Evolutionary conservation across 495 filamentous ascomycete species (phyloP).

Genomic region (Schizothecium vesticola): DNA sequence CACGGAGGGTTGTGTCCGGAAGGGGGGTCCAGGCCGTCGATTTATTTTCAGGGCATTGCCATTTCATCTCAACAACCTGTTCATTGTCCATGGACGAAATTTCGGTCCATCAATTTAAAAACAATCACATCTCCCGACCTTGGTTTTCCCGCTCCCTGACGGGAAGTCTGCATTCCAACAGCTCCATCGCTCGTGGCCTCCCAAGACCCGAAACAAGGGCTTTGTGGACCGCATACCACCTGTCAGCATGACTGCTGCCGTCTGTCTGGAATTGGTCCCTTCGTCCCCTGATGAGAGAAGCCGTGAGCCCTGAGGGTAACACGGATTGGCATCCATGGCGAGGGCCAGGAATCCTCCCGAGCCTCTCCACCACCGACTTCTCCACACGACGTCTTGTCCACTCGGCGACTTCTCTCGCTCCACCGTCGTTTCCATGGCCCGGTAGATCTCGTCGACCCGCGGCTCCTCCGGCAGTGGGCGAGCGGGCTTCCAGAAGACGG

Average conservation of each 20-base stretch:
- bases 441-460: not conserved
- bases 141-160: not conserved
- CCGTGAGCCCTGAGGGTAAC: not conserved
- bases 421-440: not conserved
- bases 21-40: not conserved
- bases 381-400: not conserved
- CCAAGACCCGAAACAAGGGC: not conserved
- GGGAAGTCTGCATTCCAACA: not conserved
- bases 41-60: not conserved
- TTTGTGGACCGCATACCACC: not conserved
- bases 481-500: slow-evolving; percentile 5
- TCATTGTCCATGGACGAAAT: too few relatives aligned
- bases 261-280: not conserved
- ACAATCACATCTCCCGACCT: not conserved
- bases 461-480: not conserved
- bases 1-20: not conserved
- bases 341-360: not conserved
- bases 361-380: slow-evolving; percentile 1
- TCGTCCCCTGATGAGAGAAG: not conserved
- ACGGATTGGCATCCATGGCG: slow-evolving; percentile 1
- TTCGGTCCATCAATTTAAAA: not conserved
- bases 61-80: too few relatives aligned
- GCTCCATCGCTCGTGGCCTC: not conserved
- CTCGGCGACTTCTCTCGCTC: not conserved
- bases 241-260: not conserved